Percentiles rank a stretch among this genome's conserved stretches.
phyloP scores from a whole-genome alignment of 306 rosid species.

The Lathyrus tuberosus region DNA sequence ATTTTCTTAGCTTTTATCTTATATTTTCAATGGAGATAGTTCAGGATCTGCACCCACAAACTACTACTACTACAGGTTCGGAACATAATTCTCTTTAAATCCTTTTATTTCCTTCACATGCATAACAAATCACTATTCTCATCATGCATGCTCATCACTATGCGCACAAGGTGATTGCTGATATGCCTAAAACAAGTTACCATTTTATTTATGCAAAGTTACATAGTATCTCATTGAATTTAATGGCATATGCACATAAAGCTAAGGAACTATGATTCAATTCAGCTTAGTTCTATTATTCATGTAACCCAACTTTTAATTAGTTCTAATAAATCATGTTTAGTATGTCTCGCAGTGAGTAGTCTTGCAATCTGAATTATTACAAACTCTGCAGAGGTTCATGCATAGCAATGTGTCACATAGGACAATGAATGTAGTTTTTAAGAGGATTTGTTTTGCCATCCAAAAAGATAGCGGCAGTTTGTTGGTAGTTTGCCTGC shows the following conservation, averaged over 20 bases:
- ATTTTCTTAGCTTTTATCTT: not conserved
- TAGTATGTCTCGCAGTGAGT: too few relatives aligned
- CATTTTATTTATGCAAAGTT: not conserved
- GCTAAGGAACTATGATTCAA: not conserved
- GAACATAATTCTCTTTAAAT: not conserved
- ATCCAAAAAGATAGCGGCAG: too few relatives aligned
- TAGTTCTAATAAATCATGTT: too few relatives aligned
- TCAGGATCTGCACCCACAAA: conserved; percentile 52
- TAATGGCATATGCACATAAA: not conserved
- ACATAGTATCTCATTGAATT: not conserved
- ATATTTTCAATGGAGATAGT: conserved; percentile 43
- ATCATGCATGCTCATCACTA: not conserved
- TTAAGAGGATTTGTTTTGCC: too few relatives aligned
- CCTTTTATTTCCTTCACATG: not conserved
- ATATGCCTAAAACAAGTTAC: not conserved
- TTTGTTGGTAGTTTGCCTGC: too few relatives aligned
- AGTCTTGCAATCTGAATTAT: too few relatives aligned
- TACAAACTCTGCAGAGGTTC: too few relatives aligned
- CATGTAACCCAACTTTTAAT: too few relatives aligned
- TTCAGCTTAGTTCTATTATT: conserved; percentile 13
- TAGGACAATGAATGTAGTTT: too few relatives aligned
- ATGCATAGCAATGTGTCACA: too few relatives aligned
- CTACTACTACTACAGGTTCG: conserved; percentile 5
- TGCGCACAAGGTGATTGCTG: not conserved
- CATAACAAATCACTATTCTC: too few relatives aligned